phyloP scores from a whole-genome alignment of 1,284 basidiomycete species.

The Ustilago cynodontis region DNA sequence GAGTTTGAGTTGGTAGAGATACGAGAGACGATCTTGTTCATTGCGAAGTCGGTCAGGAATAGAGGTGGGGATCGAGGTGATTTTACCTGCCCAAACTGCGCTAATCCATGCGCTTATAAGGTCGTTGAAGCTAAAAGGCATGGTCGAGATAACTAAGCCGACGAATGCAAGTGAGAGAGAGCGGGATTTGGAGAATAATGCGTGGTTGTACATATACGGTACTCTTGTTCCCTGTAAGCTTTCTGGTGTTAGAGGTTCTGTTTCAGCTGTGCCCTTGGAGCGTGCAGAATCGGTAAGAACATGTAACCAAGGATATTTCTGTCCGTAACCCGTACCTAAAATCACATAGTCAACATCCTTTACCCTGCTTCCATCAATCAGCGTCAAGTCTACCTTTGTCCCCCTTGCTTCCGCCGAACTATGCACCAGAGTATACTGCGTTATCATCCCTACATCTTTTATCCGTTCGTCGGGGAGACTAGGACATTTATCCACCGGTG shows the following conservation, averaged over 20 bases:
- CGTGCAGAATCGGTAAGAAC: conserved; percentile 39
- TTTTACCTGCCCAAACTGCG: conserved; percentile 46
- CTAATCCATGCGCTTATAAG: conserved; percentile 42
- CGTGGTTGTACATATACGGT: conserved; percentile 48
- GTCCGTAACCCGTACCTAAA: conserved; percentile 52
- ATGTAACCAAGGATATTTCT: conserved; percentile 52
- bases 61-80: conserved; percentile 27
- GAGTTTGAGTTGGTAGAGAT: conserved; percentile 16
- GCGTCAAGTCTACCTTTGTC: conserved; percentile 36
- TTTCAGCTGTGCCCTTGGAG: not conserved
- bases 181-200: conserved; percentile 29
- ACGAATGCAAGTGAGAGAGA: conserved; percentile 45
- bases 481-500: conserved; percentile 46
- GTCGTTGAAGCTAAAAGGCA: conserved; percentile 53
- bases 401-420: conserved; percentile 5
- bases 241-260: conserved; percentile 29
- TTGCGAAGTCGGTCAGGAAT: conserved; percentile 19
- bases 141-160: conserved; percentile 46
- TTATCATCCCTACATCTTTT: conserved; percentile 54
- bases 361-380: conserved; percentile 48
- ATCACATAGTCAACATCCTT: conserved; percentile 53
- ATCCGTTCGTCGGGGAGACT: conserved; percentile 55
- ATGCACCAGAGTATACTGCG: conserved; percentile 22
- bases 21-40: conserved; percentile 29
- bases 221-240: conserved; percentile 23